Evolutionary conservation across 176 grass and related monocot genomes (phyloP).

Genomic region (Carex kokanica): DNA sequence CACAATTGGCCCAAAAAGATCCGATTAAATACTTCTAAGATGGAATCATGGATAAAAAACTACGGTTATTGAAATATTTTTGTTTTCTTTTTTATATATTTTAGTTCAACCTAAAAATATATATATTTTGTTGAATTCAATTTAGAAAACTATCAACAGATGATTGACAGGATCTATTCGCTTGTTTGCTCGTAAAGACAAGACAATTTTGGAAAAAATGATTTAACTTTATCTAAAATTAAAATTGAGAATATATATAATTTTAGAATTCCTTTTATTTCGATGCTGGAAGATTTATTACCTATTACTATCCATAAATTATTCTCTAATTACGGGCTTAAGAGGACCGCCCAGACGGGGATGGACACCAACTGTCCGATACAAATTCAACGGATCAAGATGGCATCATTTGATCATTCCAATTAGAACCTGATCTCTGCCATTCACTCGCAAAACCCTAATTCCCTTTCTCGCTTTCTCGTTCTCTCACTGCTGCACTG

Average conservation of each 20-base stretch:
- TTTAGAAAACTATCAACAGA: too few relatives aligned
- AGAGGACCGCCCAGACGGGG: background rate
- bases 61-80: too few relatives aligned
- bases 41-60: background rate
- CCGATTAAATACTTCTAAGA: background rate
- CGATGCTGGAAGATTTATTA: background rate
- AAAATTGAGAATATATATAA: too few relatives aligned
- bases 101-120: too few relatives aligned
- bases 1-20: background rate
- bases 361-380: background rate
- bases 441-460: slow-evolving; percentile 23
- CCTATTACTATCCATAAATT: background rate
- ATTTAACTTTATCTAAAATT: too few relatives aligned
- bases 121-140: too few relatives aligned
- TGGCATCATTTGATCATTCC: background rate
- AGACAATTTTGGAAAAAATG: too few relatives aligned
- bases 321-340: background rate
- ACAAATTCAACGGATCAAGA: background rate
- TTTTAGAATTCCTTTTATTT: background rate
- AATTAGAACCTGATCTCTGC: background rate
- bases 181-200: too few relatives aligned
- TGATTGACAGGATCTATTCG: too few relatives aligned
- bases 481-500: background rate
- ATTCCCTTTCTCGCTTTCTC: background rate
- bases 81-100: too few relatives aligned